These are phyloP conservation scores for Neofusicoccum parvum DNA, from an alignment of 2,329 filamentous ascomycete genomes.

Conservation along the genomic window DNA sequence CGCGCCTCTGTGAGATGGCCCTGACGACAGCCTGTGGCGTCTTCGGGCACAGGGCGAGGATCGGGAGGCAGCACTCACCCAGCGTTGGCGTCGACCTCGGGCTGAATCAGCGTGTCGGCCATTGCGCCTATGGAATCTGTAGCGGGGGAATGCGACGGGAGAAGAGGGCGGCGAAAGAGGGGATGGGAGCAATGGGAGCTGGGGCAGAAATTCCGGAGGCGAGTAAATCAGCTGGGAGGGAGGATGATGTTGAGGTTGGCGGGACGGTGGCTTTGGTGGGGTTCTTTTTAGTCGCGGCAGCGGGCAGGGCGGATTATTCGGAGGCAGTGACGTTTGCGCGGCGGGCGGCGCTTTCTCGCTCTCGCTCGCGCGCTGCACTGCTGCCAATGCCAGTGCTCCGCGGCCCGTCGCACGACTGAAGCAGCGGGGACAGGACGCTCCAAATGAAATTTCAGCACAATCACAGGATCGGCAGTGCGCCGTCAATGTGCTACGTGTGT, in stretches of 20 bases:
- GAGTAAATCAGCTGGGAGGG: background rate
- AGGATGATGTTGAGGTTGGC: background rate
- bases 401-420: slow-evolving; percentile 16
- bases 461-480: slow-evolving; percentile 7
- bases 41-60: background rate
- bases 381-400: background rate
- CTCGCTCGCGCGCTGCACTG: background rate
- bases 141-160: background rate
- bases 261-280: slow-evolving; percentile 20
- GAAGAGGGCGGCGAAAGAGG: background rate
- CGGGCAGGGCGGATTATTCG: slow-evolving; percentile 17
- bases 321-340: slow-evolving; percentile 16
- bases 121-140: slow-evolving; percentile 36
- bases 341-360: slow-evolving; percentile 5
- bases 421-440: background rate
- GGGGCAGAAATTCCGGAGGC: slow-evolving; percentile 4
- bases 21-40: background rate
- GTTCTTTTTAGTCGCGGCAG: slow-evolving; percentile 7
- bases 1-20: background rate
- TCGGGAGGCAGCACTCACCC: slow-evolving; percentile 41
- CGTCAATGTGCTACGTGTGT: background rate
- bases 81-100: slow-evolving; percentile 49
- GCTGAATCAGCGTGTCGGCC: slow-evolving; percentile 52
- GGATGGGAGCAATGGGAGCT: background rate
- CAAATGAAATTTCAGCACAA: slow-evolving; percentile 16